phyloP scores from a whole-genome alignment of 2,329 filamentous ascomycete genomes.

The Penicillium sp. region DNA sequence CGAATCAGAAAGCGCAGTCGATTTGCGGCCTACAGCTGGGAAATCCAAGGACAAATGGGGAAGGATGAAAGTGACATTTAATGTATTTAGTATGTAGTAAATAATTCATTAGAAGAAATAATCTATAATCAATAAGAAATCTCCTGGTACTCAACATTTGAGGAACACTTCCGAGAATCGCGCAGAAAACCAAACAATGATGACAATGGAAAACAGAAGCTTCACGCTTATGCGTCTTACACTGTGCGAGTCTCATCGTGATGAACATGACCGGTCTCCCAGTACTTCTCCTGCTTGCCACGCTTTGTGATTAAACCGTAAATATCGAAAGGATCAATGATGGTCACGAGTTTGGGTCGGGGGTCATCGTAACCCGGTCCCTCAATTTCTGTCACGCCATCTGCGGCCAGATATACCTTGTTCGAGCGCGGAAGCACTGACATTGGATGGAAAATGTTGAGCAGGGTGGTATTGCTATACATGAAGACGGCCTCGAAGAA shows the following conservation, averaged over 20 bases:
- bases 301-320: conserved; percentile 34
- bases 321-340: conserved; percentile 46
- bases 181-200: not conserved
- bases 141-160: not conserved
- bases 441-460: conserved; percentile 55
- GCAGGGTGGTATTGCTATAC: conserved; percentile 50
- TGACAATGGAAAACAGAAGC: not conserved
- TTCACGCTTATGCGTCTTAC: not conserved
- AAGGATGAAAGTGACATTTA: conserved; percentile 22
- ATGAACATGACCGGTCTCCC: conserved; percentile 28
- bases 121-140: not conserved
- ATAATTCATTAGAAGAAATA: not conserved
- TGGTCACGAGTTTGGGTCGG: conserved; percentile 44
- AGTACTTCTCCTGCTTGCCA: conserved; percentile 41
- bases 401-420: conserved; percentile 51
- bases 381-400: conserved; percentile 53
- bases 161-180: not conserved
- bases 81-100: not conserved
- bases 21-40: conserved; percentile 38
- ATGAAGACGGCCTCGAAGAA: conserved; percentile 55
- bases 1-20: conserved; percentile 35
- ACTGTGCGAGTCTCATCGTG: not conserved
- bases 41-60: conserved; percentile 25
- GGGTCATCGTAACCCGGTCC: conserved; percentile 52
- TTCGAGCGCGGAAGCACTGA: conserved; percentile 50